phyloP scores from a whole-genome alignment of 1,139 yeast species.

The Suhomyces choctaworum region DNA sequence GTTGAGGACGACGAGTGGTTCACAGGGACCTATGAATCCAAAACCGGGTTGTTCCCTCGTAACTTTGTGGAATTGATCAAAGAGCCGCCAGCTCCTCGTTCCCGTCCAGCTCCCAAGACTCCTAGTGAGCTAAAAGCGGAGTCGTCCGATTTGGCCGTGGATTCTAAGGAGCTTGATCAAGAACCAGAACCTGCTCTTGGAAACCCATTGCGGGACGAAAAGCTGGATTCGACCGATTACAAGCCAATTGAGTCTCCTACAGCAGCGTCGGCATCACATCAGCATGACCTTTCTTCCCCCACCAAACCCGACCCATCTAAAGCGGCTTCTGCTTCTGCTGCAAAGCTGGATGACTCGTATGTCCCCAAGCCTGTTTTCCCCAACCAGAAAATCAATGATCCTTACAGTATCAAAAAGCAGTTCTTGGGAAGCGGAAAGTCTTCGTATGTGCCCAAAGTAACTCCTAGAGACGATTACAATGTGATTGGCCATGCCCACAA shows the following conservation, averaged over 20 bases:
- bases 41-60: slow-evolving; percentile 83
- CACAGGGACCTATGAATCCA: slow-evolving; percentile 60
- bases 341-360: slow-evolving; percentile 3
- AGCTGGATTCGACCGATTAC: background rate
- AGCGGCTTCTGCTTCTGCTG: background rate
- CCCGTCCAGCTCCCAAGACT: slow-evolving; percentile 10
- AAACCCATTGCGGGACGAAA: background rate
- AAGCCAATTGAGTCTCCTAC: background rate
- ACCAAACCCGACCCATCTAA: background rate
- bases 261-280: background rate
- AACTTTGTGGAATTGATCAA: slow-evolving; percentile 62
- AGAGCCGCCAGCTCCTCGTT: slow-evolving; percentile 14
- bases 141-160: background rate
- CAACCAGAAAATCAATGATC: slow-evolving; percentile 35
- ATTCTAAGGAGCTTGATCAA: no score
- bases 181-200: background rate
- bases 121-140: background rate
- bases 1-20: slow-evolving; percentile 93
- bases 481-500: slow-evolving; percentile 34
- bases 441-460: slow-evolving; percentile 45
- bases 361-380: slow-evolving; percentile 29
- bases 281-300: background rate
- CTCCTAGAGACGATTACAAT: slow-evolving; percentile 43
- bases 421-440: slow-evolving; percentile 45
- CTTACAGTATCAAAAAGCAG: slow-evolving; percentile 46